These are phyloP conservation scores for Amanita pallidorosea DNA, from an alignment of 768 basidiomycete genomes.

Conservation along the genomic window DNA sequence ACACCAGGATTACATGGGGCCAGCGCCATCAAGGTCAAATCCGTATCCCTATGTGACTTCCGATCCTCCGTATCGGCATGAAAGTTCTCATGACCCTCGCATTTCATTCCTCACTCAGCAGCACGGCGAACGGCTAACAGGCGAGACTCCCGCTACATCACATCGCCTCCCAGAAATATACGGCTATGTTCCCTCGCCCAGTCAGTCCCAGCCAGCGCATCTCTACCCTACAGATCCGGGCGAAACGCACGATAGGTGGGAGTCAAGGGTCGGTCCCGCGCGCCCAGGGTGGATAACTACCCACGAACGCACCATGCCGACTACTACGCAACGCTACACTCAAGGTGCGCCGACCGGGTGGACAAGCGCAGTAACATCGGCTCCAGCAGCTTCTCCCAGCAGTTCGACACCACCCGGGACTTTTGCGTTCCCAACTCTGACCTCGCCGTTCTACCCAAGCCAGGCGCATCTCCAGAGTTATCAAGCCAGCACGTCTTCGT, in stretches of 20 bases:
- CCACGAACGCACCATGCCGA: not conserved
- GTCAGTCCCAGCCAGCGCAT: conserved; percentile 5
- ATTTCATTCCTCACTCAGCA: conserved; percentile 12
- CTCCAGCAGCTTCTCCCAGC: not conserved
- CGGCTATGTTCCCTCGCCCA: not conserved
- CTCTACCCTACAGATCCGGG: conserved; percentile 5
- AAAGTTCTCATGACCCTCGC: conserved; percentile 16
- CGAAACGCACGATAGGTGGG: conserved; percentile 7
- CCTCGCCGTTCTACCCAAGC: conserved; percentile 44
- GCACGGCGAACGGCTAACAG: not conserved
- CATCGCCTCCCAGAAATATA: conserved; percentile 6
- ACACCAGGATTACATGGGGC: conserved; percentile 13
- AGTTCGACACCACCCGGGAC: not conserved
- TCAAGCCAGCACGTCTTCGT: conserved; percentile 11
- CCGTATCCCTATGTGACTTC: conserved; percentile 6
- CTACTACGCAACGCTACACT: not conserved
- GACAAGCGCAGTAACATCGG: not conserved
- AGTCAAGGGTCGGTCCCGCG: conserved; percentile 2
- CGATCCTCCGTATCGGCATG: conserved; percentile 2
- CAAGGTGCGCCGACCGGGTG: not conserved
- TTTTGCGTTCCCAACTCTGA: conserved; percentile 42
- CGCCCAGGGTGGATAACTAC: conserved; percentile 1
- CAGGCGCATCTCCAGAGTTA: conserved; percentile 21
- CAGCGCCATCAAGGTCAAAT: not conserved
- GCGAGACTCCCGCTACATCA: not conserved